Percentiles rank a stretch among this genome's conserved stretches.
These are phyloP conservation scores for Myxozyma geophila DNA, from an alignment of 805 yeast species.

Conservation along the genomic window DNA sequence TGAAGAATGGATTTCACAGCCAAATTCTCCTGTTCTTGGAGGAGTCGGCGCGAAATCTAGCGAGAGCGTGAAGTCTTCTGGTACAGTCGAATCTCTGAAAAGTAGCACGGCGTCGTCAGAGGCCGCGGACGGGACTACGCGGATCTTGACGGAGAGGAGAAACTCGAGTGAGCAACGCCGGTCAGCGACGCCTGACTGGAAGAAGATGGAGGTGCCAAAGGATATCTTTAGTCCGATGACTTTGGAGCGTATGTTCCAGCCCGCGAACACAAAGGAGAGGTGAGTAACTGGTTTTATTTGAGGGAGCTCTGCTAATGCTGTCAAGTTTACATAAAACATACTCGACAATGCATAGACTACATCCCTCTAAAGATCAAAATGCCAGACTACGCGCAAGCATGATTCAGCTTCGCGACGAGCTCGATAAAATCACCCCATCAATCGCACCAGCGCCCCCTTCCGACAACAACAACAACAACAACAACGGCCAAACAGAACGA, in stretches of 20 bases:
- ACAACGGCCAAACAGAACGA: neutral
- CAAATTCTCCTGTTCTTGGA: conserved; percentile 23
- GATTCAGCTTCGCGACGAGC: conserved; percentile 16
- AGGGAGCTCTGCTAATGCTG: neutral
- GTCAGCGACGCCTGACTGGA: conserved; percentile 31
- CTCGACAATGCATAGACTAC: conserved; percentile 5
- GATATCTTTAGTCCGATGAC: conserved; percentile 36
- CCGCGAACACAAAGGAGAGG: conserved; percentile 5
- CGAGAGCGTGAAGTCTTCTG: conserved; percentile 6
- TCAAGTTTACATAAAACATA: neutral
- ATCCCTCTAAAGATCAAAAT: conserved; percentile 10
- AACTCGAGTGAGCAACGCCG: neutral
- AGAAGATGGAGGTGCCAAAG: conserved; percentile 13
- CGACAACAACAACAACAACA: neutral
- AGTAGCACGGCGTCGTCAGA: conserved; percentile 6
- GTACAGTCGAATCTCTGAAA: conserved; percentile 2
- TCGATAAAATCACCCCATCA: conserved; percentile 31
- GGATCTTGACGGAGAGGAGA: conserved; percentile 13
- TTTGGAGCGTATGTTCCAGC: conserved; percentile 33
- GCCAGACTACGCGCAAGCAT: conserved; percentile 14
- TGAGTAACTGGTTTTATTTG: neutral
- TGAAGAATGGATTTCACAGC: conserved; percentile 35
- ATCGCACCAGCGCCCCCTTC: conserved; percentile 5
- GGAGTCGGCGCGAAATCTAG: neutral
- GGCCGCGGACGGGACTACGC: conserved; percentile 28